Base-by-base conservation (phyloP, 2,329 filamentous ascomycete species). In the Cordyceps fumosorosea region DNA sequence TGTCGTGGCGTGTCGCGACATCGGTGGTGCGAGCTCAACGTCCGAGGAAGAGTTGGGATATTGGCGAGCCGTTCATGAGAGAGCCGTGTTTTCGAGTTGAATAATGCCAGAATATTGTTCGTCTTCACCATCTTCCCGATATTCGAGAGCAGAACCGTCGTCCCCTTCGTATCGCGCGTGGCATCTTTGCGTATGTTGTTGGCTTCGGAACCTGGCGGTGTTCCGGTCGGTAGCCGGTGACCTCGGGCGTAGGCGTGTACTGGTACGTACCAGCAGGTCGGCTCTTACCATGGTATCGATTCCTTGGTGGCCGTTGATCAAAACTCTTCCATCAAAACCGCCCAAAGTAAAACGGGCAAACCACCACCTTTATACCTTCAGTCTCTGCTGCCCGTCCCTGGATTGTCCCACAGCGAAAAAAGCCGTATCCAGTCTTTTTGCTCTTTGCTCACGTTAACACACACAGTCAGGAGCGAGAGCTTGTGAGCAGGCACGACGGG, bases 341-440 rank as follows among this genome's bases (percentile, higher is more conserved):
- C 4, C 18, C 2, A 29, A 50, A 37, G 40, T 12, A 45, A 37
- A 56, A 29, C 20, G 59, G 51, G 59, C 59, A 56, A 61, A 61
- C 51, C 51, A 51, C 44, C 18, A 29, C 59, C 59, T 61, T 61
- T 61, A 61, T 61, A 61, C 52, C 59, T 56, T 61, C 59, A 40
- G 59, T 45, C 42, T 42, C 45, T 37, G 20, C 52, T 56, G 59
- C 37, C 51, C 44, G 59, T 50, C 50, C 44, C 34, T 61, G 59
- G 42, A 50, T 56, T 61, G 59, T 61, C 59, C 59, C 59, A 61
- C 59, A 16, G 51, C 42, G 32, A 55, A 56, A 61, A 42, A n/a
- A 50, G 54, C 48, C 51, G 59, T 61, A 61, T 61, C 59, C 59
- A 61, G 53, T 56, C 59, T 61, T 51, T 37, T 61, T 12, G 20